phyloP scores from a whole-genome alignment of 495 filamentous ascomycete species.

The Penicillium maclennaniae region DNA sequence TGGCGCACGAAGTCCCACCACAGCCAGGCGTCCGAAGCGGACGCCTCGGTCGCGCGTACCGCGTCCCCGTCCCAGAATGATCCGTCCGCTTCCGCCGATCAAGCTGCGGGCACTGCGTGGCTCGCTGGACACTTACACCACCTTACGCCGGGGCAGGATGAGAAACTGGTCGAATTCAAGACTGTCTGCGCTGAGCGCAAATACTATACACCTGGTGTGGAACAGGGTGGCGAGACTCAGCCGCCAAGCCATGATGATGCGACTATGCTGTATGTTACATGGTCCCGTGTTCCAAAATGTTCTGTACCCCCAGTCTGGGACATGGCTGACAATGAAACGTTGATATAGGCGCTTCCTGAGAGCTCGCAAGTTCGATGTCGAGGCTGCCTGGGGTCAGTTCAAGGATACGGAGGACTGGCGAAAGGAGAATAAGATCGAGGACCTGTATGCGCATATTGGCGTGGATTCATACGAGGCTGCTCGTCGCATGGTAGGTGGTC shows the following conservation, averaged over 20 bases:
- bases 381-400: constrained; percentile 78
- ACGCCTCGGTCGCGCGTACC: constrained; percentile 20
- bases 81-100: constrained; percentile 37
- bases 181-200: constrained; percentile 56
- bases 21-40: constrained; percentile 27
- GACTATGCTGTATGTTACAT: constrained; percentile 65
- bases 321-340: constrained; percentile 6
- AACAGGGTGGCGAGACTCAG: constrained; percentile 30
- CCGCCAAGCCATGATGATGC: constrained; percentile 71
- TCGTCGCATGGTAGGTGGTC: constrained; percentile 60
- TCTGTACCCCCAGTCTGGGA: not conserved
- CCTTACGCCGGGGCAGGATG: constrained; percentile 63
- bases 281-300: not conserved
- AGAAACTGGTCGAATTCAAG: constrained; percentile 66
- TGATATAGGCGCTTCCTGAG: constrained; percentile 69
- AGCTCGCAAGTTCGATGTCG: constrained; percentile 67
- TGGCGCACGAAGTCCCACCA: constrained; percentile 38
- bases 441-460: constrained; percentile 74
- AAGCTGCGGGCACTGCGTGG: constrained; percentile 42
- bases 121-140: constrained; percentile 68
- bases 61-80: constrained; percentile 37
- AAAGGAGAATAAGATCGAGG: constrained; percentile 67
- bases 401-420: constrained; percentile 87
- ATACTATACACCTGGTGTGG: constrained; percentile 55
- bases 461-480: constrained; percentile 76